A percentile compares a stretch with the other conserved stretches of the same genome.
Conservation (phyloP, 148 eudicot species). For the Cornus suecica region DNA sequence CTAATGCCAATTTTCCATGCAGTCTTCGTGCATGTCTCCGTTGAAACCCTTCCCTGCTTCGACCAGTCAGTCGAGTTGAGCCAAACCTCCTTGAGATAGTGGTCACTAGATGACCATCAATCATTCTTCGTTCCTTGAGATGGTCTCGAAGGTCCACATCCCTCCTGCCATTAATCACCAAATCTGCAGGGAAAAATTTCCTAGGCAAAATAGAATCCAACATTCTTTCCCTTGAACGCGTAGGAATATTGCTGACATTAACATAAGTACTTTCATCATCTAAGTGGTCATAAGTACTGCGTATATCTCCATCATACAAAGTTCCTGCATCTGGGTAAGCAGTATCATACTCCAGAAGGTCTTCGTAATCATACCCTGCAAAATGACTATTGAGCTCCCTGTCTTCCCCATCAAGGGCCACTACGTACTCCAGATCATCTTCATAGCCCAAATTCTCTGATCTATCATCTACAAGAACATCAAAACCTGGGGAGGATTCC, state of each 20-base stretch:
- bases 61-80: conserved; percentile 20
- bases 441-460: conserved; percentile 37
- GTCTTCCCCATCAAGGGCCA: conserved; percentile 32
- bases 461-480: conserved; percentile 61
- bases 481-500: conserved; percentile 71
- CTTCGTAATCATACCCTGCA: conserved; percentile 32
- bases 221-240: conserved; percentile 21
- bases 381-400: conserved; percentile 31
- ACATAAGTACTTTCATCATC: conserved; percentile 23
- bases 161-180: conserved; percentile 21
- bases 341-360: conserved; percentile 26
- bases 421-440: conserved; percentile 36
- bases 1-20: conserved; percentile 32
- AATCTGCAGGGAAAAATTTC: conserved; percentile 28
- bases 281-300: conserved; percentile 26
- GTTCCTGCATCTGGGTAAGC: conserved; percentile 16
- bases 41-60: conserved; percentile 27
- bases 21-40: conserved; percentile 11
- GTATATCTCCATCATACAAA: conserved; percentile 16
- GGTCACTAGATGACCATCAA: conserved; percentile 20
- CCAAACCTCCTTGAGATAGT: conserved; percentile 26
- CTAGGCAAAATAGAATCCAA: conserved; percentile 27
- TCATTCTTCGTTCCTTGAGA: conserved; percentile 40
- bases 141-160: conserved; percentile 48
- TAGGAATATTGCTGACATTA: conserved; percentile 14